A percentile compares a stretch with the other conserved stretches of the same genome.
These are phyloP conservation scores for Colletotrichum eleusines DNA, from an alignment of 2,329 filamentous ascomycete species.

Conservation along the genomic window DNA sequence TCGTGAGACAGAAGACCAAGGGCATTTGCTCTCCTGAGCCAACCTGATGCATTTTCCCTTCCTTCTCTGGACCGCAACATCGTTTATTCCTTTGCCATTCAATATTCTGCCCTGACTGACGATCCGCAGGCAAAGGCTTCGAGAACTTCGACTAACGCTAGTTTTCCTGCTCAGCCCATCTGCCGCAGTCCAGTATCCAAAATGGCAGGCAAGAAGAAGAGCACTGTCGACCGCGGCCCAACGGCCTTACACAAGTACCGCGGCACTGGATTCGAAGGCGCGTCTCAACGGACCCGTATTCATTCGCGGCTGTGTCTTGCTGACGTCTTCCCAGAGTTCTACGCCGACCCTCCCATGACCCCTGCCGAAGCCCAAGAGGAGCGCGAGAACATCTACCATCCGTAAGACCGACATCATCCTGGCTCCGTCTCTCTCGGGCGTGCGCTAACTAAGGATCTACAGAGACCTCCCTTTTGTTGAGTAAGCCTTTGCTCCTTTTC, in stretches of 20 bases:
- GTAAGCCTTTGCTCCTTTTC: slow-evolving; percentile 54
- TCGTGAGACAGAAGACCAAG: too few relatives aligned
- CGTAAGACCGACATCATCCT: slow-evolving; percentile 57
- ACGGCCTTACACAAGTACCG: slow-evolving; percentile 58
- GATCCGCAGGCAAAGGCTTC: not conserved
- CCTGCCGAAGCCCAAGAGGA: slow-evolving; percentile 76
- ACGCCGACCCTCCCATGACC: slow-evolving; percentile 82
- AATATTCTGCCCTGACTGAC: not conserved
- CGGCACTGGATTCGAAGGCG: slow-evolving; percentile 78
- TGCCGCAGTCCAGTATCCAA: not conserved
- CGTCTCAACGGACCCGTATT: slow-evolving; percentile 26
- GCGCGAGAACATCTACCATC: slow-evolving; percentile 72
- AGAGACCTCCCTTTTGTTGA: slow-evolving; percentile 67
- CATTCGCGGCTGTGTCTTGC: slow-evolving; percentile 36
- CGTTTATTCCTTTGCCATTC: not conserved
- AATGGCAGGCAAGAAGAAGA: slow-evolving; percentile 41
- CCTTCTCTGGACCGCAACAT: not conserved
- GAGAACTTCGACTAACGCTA: not conserved
- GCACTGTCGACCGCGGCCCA: slow-evolving; percentile 50
- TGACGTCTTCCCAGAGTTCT: slow-evolving; percentile 68
- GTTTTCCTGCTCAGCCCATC: not conserved
- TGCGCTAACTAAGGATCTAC: not conserved
- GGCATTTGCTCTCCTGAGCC: not conserved
- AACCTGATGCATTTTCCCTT: not conserved
- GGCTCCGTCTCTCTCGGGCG: not conserved